A percentile compares a stretch with the other conserved stretches of the same genome.
phyloP scores from a whole-genome alignment of 257 asterid genomes.

The Fraxinus quadrangulata region DNA sequence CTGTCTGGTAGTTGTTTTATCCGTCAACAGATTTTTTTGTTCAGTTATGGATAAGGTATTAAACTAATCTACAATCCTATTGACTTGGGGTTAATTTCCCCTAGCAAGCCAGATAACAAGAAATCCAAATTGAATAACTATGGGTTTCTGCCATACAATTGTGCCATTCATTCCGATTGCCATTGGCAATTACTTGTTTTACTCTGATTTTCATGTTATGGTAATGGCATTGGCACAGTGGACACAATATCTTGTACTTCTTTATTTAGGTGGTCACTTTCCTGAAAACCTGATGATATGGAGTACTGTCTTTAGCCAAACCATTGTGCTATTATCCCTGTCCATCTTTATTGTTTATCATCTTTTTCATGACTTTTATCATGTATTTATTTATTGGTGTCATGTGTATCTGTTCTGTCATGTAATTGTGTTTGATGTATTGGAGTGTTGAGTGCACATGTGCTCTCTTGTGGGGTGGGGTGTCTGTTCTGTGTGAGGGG shows the following conservation, averaged over 20 bases:
- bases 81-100: not conserved
- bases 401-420: not conserved
- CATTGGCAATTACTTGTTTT: not conserved
- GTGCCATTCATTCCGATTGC: not conserved
- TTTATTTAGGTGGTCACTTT: not conserved
- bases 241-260: not conserved
- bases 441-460: not conserved
- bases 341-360: not conserved
- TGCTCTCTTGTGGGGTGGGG: not conserved
- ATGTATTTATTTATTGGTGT: not conserved
- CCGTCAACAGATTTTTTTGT: not conserved
- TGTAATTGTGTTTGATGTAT: not conserved
- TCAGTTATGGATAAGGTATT: not conserved
- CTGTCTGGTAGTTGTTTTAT: too few relatives aligned
- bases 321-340: not conserved
- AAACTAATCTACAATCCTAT: not conserved
- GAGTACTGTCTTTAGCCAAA: not conserved
- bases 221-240: not conserved
- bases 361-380: not conserved
- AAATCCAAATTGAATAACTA: not conserved
- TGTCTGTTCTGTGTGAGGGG: constrained; percentile 5
- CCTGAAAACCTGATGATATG: not conserved
- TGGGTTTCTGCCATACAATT: not conserved
- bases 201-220: not conserved
- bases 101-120: not conserved